Evolutionary conservation across 2,329 filamentous ascomycete species (phyloP).

Genomic region (Truncatella angustata): DNA sequence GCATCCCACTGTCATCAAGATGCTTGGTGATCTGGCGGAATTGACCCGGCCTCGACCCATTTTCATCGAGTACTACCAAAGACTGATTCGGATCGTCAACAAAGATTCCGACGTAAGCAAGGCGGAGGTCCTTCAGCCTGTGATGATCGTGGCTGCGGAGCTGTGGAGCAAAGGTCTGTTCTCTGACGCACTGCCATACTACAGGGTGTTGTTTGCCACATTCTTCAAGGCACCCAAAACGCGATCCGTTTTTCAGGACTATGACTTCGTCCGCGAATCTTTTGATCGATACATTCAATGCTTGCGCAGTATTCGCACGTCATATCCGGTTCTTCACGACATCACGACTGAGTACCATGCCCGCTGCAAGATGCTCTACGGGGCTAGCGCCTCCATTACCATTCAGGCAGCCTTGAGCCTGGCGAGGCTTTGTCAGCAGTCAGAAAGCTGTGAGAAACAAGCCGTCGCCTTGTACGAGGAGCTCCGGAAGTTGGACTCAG

Average conservation of each 20-base stretch:
- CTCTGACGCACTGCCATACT: conserved; percentile 33
- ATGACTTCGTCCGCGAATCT: conserved; percentile 28
- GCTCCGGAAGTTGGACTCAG: conserved; percentile 29
- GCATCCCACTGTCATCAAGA: conserved; percentile 33
- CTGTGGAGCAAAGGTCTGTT: conserved; percentile 35
- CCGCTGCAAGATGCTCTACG: conserved; percentile 32
- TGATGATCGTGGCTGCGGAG: conserved; percentile 34
- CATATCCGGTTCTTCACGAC: conserved; percentile 30
- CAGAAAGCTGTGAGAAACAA: conserved; percentile 31
- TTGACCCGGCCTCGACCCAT: conserved; percentile 5
- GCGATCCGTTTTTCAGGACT: conserved; percentile 30
- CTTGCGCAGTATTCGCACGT: conserved; percentile 30
- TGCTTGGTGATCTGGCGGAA: conserved; percentile 30
- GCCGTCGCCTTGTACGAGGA: conserved; percentile 35
- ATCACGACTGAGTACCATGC: conserved; percentile 31
- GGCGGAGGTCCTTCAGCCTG: conserved; percentile 34
- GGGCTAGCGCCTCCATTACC: conserved; percentile 32
- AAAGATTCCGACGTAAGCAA: conserved; percentile 32
- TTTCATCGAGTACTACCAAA: conserved; percentile 35
- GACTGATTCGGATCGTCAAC: conserved; percentile 34
- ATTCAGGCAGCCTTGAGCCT: conserved; percentile 32
- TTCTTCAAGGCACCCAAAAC: conserved; percentile 32
- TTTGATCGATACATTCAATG: conserved; percentile 34
- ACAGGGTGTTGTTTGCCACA: conserved; percentile 33
- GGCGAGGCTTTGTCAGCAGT: conserved; percentile 35